These are phyloP conservation scores for Orbilia oligospora DNA, from an alignment of 2,329 filamentous ascomycete genomes.

Conservation along the genomic window DNA sequence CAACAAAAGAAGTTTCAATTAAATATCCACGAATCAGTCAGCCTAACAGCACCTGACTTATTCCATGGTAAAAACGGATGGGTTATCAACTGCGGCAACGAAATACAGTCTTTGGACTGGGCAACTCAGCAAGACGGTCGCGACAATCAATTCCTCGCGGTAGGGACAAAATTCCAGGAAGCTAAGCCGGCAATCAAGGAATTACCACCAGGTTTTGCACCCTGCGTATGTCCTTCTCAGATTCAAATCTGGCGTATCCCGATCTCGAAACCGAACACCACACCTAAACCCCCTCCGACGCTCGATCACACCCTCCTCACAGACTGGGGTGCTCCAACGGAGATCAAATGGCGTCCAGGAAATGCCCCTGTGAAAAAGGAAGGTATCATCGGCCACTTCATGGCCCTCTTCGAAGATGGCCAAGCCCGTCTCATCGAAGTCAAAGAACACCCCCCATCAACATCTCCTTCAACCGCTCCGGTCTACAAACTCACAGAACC, in stretches of 20 bases:
- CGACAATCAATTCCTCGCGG: slow-evolving; percentile 62
- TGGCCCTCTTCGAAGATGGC: slow-evolving; percentile 70
- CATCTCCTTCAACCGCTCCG: slow-evolving; percentile 65
- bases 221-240: slow-evolving; percentile 67
- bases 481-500: slow-evolving; percentile 67
- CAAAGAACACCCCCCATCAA: slow-evolving; percentile 65
- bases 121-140: slow-evolving; percentile 36
- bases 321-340: slow-evolving; percentile 69
- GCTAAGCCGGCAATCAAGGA: slow-evolving; percentile 59
- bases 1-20: slow-evolving; percentile 57
- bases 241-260: slow-evolving; percentile 71
- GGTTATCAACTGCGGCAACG: slow-evolving; percentile 53
- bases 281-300: slow-evolving; percentile 66
- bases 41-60: slow-evolving; percentile 25
- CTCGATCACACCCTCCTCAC: slow-evolving; percentile 69
- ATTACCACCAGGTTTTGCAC: slow-evolving; percentile 67
- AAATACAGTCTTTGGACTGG: slow-evolving; percentile 56
- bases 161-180: slow-evolving; percentile 57
- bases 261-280: slow-evolving; percentile 62
- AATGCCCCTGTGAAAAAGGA: slow-evolving; percentile 60
- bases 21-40: slow-evolving; percentile 48
- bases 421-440: slow-evolving; percentile 67
- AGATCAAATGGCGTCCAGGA: slow-evolving; percentile 70
- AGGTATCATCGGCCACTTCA: slow-evolving; percentile 69
- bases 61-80: slow-evolving; percentile 56